A percentile compares a stretch with the other conserved stretches of the same genome.
These are phyloP conservation scores for Gloeophyllum trabeum DNA, from an alignment of 768 basidiomycete species.

Conservation along the genomic window DNA sequence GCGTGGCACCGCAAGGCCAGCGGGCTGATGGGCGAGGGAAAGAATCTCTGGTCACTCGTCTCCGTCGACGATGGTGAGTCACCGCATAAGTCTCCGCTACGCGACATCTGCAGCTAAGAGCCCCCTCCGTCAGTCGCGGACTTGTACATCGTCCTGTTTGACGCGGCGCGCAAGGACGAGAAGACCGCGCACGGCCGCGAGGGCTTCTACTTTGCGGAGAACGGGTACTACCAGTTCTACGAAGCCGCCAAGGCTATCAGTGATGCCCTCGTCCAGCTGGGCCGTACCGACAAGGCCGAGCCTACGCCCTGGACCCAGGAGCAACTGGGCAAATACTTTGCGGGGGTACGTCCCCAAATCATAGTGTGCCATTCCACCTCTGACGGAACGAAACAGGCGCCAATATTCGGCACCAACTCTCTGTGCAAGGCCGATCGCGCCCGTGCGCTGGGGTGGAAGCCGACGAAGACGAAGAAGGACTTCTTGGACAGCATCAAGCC, in stretches of 20 bases:
- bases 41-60: slow-evolving; percentile 15
- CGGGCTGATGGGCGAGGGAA: slow-evolving; percentile 15
- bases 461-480: slow-evolving; percentile 34
- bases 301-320: slow-evolving; percentile 32
- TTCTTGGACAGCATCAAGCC: slow-evolving; percentile 34
- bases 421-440: slow-evolving; percentile 31
- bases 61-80: slow-evolving; percentile 12
- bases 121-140: slow-evolving; percentile 21
- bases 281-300: slow-evolving; percentile 18
- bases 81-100: not conserved
- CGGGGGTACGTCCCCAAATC: too few relatives aligned
- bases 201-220: slow-evolving; percentile 47
- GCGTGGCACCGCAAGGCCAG: slow-evolving; percentile 11
- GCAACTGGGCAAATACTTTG: slow-evolving; percentile 29
- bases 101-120: not conserved
- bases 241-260: slow-evolving; percentile 26
- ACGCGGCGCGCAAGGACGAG: slow-evolving; percentile 15
- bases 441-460: slow-evolving; percentile 39
- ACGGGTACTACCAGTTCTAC: slow-evolving; percentile 26
- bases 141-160: slow-evolving; percentile 33
- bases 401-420: slow-evolving; percentile 25
- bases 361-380: too few relatives aligned
- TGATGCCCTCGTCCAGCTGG: slow-evolving; percentile 20
- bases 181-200: slow-evolving; percentile 31
- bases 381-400: too few relatives aligned